Base-by-base conservation (phyloP, 805 yeast genomes). In the Starmerella tilneyi region DNA sequence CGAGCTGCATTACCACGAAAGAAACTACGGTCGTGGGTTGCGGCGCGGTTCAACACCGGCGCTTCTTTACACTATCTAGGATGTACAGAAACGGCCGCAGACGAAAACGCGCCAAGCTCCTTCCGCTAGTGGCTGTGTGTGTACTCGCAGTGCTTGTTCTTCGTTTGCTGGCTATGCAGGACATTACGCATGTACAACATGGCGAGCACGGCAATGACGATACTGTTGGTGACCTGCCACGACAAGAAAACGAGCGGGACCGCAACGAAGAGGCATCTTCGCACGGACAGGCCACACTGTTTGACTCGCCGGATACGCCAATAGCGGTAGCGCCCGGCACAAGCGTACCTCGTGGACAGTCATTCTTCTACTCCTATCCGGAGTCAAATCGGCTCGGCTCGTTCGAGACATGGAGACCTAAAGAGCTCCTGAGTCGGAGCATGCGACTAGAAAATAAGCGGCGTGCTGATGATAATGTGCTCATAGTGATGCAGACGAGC, bases 401-500 rank as follows among this genome's bases (percentile, higher is more conserved):
- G n/a, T 56, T 52, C 32, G 61, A 59, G 34, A 50, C 57, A 3
- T 59, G 63, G 63, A 47, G 63, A 15, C 59, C 62, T 0, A 55
- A 56, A 15, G 49, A 43, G 22, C 26, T 41, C 20, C 43, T 48
- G 9, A 26, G 33, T 35, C 34, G 40, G 9, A 3, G 9, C 13
- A 19, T 13, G 9, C n/a, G n/a, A n/a, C n/a, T 33, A 23, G 21
- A 9, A 15, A 1, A 8, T 6, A 3, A 15, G 2, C 20, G 7
- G 5, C 23, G 15, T 15, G 22, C 22, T 12, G 28, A 4, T 27
- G 56, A 54, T 22, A 45, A 51, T 9, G 41, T 56, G 5, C 49
- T 52, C n/a, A 40, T 59, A 13, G 43, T 51, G 23, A 34, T 59
- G 29, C 54, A 53, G 34, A 48, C 61, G 8, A 51, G 55, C 15